Base-by-base conservation (phyloP, 2,329 filamentous ascomycete species). In the Sclerotinia minor region DNA sequence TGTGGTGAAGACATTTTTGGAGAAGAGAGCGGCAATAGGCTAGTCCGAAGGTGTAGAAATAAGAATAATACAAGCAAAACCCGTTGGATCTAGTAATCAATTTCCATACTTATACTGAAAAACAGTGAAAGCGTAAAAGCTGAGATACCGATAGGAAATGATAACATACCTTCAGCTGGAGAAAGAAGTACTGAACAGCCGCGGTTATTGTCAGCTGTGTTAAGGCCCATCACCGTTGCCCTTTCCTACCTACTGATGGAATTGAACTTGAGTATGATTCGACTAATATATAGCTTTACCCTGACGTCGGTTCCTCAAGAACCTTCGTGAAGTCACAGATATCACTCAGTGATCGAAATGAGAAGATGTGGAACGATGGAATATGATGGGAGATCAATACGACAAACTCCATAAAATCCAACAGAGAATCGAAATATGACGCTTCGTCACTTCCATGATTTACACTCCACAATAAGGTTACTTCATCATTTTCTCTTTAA, bases 51-150 rank as follows among this genome's bases (percentile, higher is more conserved):
- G 15, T 4, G 21, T 38, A 21, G 8, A 19, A 38, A 5, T 29
- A 49, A 26, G 45, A 61, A 61, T 38, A 7, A 24, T 61, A 60
- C 44, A 32, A 32, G 58, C 26, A 60, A 57, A 2, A 32, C n/a
- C 24, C 1, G 54, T 57, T 15, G 44, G 26, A 24, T 38, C 13
- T 19, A 49, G 44, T 13, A 38, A 32, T 32, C n/a, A 26, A 38
- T 26, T 24, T 7, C 21, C 15, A 49, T 17, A 24, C 5, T 17
- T 61, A 24, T 50, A 26, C 13, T 35, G 15, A 15, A 26, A 26
- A 50, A 21, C 21, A 9, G n/a, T n/a, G n/a, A n/a, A n/a, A n/a
- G n/a, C n/a, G n/a, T 19, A 7, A 50, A 21, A 26, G n/a, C 38
- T 21, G 45, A 38, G 15, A 35, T 38, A 21, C 15, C 15, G n/a